These are phyloP conservation scores for Citrullus colocynthis DNA, from an alignment of 306 rosid genomes.

Conservation along the genomic window DNA sequence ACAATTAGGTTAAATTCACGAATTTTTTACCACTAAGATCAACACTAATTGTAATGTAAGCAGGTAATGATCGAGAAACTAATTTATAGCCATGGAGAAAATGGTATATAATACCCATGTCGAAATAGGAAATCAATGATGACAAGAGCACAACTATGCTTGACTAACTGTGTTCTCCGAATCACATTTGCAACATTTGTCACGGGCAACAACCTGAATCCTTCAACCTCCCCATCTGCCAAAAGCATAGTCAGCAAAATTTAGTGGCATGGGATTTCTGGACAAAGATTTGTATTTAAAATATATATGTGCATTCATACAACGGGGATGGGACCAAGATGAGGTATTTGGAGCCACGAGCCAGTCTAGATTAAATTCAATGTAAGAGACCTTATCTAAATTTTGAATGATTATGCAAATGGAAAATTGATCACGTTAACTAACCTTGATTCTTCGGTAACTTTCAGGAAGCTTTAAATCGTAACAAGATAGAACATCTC, in stretches of 20 bases:
- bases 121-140: slow-evolving; percentile 64
- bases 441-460: slow-evolving; percentile 68
- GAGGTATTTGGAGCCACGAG: neutral
- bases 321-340: too few species aligned
- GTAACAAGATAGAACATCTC: slow-evolving; percentile 75
- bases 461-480: slow-evolving; percentile 72
- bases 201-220: slow-evolving; percentile 62
- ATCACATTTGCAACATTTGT: slow-evolving; percentile 56
- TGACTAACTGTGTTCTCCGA: slow-evolving; percentile 43
- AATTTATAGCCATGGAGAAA: neutral
- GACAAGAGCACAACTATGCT: slow-evolving; percentile 59
- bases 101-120: slow-evolving; percentile 41
- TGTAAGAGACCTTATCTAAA: neutral
- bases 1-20: neutral
- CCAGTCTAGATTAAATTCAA: neutral
- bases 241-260: slow-evolving; percentile 6
- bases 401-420: neutral
- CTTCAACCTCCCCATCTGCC: slow-evolving; percentile 85
- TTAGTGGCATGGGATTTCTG: neutral
- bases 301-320: neutral
- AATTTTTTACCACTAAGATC: neutral
- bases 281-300: neutral
- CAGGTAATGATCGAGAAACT: neutral
- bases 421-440: neutral
- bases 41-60: neutral